Conservation (phyloP, 768 basidiomycete species). For the Collybiopsis confluens region DNA sequence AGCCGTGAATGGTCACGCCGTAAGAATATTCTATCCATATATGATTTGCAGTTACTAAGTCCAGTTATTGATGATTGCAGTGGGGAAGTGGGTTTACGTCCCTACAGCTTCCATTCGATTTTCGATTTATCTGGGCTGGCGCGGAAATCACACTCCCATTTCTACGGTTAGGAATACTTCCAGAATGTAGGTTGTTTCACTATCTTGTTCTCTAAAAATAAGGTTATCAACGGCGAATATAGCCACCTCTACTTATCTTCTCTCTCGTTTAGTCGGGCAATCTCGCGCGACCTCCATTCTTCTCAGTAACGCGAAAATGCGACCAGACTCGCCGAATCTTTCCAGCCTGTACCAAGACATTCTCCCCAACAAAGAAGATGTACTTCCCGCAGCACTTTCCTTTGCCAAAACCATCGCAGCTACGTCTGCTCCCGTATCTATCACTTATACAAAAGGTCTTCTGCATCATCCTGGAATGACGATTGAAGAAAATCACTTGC, state of each 20-base stretch:
- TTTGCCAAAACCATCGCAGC: conserved; percentile 47
- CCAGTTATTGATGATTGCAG: conserved; percentile 15
- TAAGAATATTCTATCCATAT: conserved; percentile 14
- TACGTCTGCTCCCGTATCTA: conserved; percentile 43
- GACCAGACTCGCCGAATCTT: conserved; percentile 38
- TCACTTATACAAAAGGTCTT: conserved; percentile 48
- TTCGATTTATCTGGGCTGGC: conserved; percentile 46
- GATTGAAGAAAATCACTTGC: conserved; percentile 49
- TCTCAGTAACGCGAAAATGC: conserved; percentile 38
- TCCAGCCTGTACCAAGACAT: conserved; percentile 41
- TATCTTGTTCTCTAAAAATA: background rate
- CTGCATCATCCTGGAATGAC: conserved; percentile 45
- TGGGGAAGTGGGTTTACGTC: conserved; percentile 46
- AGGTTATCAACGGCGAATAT: too few relatives aligned
- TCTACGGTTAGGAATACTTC: conserved; percentile 41
- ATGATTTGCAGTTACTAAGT: too few relatives aligned
- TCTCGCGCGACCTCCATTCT: conserved; percentile 47
- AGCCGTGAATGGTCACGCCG: conserved; percentile 50
- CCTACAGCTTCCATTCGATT: conserved; percentile 46
- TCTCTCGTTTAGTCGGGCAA: conserved; percentile 51
- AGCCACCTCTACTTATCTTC: conserved; percentile 43
- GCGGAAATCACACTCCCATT: conserved; percentile 48
- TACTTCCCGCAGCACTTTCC: conserved; percentile 46
- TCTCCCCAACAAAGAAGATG: conserved; percentile 43
- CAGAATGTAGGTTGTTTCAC: conserved; percentile 34